Conservation (phyloP, 768 basidiomycete genomes). For the Lactarius deliciosus region DNA sequence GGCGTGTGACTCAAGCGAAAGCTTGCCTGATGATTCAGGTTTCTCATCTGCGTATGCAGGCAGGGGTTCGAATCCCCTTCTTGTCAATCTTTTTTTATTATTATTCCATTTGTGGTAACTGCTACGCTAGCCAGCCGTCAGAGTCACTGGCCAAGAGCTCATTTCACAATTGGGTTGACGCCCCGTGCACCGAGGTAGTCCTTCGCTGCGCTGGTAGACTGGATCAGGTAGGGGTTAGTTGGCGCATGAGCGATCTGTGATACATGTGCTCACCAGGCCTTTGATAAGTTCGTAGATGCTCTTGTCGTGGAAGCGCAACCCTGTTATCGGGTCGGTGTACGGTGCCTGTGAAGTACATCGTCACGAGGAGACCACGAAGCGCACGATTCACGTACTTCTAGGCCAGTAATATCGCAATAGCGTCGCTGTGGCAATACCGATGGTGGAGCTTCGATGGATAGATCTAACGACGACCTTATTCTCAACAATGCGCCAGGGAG, state of each 20-base stretch:
- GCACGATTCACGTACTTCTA: slow-evolving; percentile 51
- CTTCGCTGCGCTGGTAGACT: slow-evolving; percentile 72
- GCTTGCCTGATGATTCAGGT: slow-evolving; percentile 31
- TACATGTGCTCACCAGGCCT: slow-evolving; percentile 51
- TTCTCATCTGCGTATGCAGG: slow-evolving; percentile 35
- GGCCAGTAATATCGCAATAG: slow-evolving; percentile 85
- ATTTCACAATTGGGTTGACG: slow-evolving; percentile 41
- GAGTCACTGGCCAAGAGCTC: background rate
- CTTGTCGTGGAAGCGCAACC: slow-evolving; percentile 81
- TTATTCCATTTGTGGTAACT: background rate
- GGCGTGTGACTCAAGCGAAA: slow-evolving; percentile 37
- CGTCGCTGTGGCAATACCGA: slow-evolving; percentile 73
- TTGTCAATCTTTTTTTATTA: slow-evolving; percentile 28
- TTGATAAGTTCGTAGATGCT: slow-evolving; percentile 84
- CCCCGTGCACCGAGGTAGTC: slow-evolving; percentile 66
- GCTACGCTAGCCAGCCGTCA: background rate
- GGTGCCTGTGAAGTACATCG: slow-evolving; percentile 51
- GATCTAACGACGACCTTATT: slow-evolving; percentile 47
- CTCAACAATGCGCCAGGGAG: background rate
- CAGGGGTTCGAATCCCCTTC: slow-evolving; percentile 36
- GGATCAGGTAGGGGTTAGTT: background rate
- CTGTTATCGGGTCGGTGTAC: slow-evolving; percentile 80
- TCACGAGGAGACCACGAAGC: background rate
- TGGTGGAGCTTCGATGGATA: slow-evolving; percentile 82
- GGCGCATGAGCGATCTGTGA: background rate